Evolutionary conservation across 148 eudicot species (phyloP), one percentile per base, ranked within the genome.

Genomic region (Nepenthes gracilis): DNA sequence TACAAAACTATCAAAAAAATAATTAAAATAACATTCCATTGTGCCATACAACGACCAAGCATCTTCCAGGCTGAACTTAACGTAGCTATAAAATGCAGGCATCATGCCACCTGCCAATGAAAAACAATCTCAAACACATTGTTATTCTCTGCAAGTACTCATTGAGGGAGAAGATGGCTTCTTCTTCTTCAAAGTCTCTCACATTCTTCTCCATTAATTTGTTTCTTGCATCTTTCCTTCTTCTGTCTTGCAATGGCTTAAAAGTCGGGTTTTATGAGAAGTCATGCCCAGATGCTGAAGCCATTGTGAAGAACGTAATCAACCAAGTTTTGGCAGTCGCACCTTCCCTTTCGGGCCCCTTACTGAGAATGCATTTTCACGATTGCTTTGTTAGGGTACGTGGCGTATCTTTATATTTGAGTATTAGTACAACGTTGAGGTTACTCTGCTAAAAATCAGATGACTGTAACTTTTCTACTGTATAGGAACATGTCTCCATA

Each of bases 311-410:
- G 32, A 61, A 11, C 15, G 37, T 71, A 54, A 49, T 36, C 15
- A 13, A 3, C 40, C 33, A 60, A 36, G 59, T 14, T 33, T 57
- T 65, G 36, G 35, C 2, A 0, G 10, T 32, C 0, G 65, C 65
- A 13, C 57, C 65, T 10, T 34, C 69, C 23, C 57, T 71, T 2
- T 52, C 74, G 2, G 74, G 69, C n/a, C 64, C 59, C 54, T 60
- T 71, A 2, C 70, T 71, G 47, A 68, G 74, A 33, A 9, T 71
- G 59, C 70, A 71, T 6, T 71, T 71, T 23, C 74, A 71, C 37
- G 74, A 65, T 50, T 65, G 65, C 48, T 71, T 66, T 47, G 35
- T 38, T 38, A 38, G 65, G 5, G 74, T 71, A 65, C 35, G 45
- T 43, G 9, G 9, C 9, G 12, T 47, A n/a, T 15, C n/a, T 9